A percentile compares a stretch with the other conserved stretches of the same genome.
These are phyloP conservation scores for Diutina scorzettiae DNA, from an alignment of 1,139 yeast genomes.

Conservation along the genomic window DNA sequence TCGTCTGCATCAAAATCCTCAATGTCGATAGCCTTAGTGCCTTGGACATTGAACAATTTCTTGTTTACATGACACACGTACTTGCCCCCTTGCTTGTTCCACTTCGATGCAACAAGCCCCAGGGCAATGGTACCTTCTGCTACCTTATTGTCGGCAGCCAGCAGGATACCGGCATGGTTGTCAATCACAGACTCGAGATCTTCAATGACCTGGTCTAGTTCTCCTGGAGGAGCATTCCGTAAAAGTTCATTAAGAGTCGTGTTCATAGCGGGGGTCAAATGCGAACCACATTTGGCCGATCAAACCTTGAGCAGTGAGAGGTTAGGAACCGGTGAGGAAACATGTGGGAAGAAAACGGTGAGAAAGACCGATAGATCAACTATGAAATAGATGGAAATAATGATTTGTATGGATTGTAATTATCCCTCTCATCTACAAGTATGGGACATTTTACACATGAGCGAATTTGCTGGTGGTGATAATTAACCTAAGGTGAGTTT, in stretches of 20 bases:
- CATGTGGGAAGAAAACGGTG: too few species aligned
- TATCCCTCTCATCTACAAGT: too few species aligned
- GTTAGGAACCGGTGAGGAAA: too few species aligned
- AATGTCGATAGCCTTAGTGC: constrained; percentile 35
- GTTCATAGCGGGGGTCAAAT: constrained; percentile 6
- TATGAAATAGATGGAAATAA: too few species aligned
- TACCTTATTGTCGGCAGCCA: constrained; percentile 20
- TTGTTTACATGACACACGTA: constrained; percentile 30
- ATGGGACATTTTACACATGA: too few species aligned
- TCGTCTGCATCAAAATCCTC: constrained; percentile 21
- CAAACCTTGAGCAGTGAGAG: too few species aligned
- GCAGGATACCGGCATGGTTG: constrained; percentile 15
- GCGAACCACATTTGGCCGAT: too few species aligned
- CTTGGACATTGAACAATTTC: constrained; percentile 48
- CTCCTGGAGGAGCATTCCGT: constrained; percentile 30
- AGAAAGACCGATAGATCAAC: too few species aligned
- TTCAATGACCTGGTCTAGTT: constrained; percentile 20
- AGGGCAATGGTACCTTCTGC: constrained; percentile 22
- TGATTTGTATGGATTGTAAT: too few species aligned
- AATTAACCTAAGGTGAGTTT: too few species aligned
- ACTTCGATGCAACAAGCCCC: constrained; percentile 21
- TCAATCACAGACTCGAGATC: constrained; percentile 16
- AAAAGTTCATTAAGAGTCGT: constrained; percentile 14
- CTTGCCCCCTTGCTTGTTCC: constrained; percentile 19
- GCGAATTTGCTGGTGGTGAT: too few species aligned